Percentiles rank a stretch among this genome's conserved stretches.
These are phyloP conservation scores for Saprolegnia diclina DNA, from an alignment of 352 stramenopile species.

Conservation along the genomic window DNA sequence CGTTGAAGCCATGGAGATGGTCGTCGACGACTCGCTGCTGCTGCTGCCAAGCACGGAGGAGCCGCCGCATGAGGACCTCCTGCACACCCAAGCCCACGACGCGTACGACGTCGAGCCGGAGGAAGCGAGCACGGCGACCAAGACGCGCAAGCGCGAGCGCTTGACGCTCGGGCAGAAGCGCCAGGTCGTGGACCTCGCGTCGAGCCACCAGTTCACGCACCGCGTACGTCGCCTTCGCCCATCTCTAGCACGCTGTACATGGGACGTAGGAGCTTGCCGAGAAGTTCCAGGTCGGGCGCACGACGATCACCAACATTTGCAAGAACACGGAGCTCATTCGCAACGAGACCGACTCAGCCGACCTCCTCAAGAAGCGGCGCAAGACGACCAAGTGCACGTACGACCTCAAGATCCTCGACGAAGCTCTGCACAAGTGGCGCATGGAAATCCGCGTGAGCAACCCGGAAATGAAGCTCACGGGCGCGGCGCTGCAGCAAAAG, in stretches of 20 bases:
- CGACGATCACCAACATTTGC: conserved; percentile 84
- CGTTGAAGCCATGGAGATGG: conserved; percentile 20
- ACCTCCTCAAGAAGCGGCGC: conserved; percentile 78
- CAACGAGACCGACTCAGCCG: conserved; percentile 78
- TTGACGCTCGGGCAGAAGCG: conserved; percentile 80
- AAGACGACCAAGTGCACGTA: conserved; percentile 84
- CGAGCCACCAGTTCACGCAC: conserved; percentile 83
- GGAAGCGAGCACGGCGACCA: conserved; percentile 5
- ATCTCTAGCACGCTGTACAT: neutral
- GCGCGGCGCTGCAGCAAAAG: conserved; percentile 74
- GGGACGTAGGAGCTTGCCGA: conserved; percentile 49
- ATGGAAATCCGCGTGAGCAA: conserved; percentile 80
- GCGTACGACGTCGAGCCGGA: conserved; percentile 17
- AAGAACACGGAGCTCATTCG: conserved; percentile 76
- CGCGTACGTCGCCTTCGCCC: conserved; percentile 26
- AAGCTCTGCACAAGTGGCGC: conserved; percentile 83
- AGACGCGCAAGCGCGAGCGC: conserved; percentile 50
- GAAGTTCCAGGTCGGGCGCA: conserved; percentile 73
- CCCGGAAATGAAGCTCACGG: conserved; percentile 72
- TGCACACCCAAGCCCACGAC: conserved; percentile 18
- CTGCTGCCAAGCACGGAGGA: conserved; percentile 7
- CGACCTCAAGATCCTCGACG: conserved; percentile 70
- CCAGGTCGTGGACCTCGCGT: conserved; percentile 75
- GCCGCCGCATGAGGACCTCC: neutral
- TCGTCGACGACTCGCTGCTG: conserved; percentile 18